These are phyloP conservation scores for Penicillium coffeae DNA, from an alignment of 495 filamentous ascomycete species.

Conservation along the genomic window DNA sequence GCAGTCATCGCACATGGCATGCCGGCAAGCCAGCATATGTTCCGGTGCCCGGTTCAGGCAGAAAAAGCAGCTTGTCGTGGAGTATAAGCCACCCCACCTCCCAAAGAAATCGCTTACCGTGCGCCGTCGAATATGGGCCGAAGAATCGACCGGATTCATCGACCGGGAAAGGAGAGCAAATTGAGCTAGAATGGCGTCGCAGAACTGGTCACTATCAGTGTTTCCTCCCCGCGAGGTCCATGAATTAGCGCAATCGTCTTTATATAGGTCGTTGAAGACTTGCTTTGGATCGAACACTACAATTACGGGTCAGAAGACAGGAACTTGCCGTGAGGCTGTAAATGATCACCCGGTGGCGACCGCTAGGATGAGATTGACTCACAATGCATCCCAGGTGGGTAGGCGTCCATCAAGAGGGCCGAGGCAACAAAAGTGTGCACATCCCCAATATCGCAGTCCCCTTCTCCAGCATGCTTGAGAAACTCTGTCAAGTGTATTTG, in stretches of 20 bases:
- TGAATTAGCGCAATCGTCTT: too few relatives aligned
- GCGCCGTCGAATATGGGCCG: not conserved
- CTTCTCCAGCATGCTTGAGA: not conserved
- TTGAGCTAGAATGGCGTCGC: not conserved
- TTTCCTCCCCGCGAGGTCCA: too few relatives aligned
- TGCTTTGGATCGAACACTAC: not conserved
- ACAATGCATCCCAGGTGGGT: slow-evolving; percentile 27
- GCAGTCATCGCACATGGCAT: slow-evolving; percentile 32
- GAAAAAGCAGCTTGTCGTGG: slow-evolving; percentile 20
- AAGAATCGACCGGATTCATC: not conserved
- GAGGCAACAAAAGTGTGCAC: slow-evolving; percentile 17
- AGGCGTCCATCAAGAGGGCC: slow-evolving; percentile 22
- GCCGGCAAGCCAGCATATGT: slow-evolving; percentile 29
- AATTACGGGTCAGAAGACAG: not conserved
- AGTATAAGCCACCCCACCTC: slow-evolving; percentile 4
- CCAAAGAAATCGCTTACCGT: not conserved
- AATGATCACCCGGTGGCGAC: too few relatives aligned
- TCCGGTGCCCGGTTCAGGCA: slow-evolving; percentile 25
- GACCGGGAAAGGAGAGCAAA: not conserved
- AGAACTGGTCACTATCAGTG: too few relatives aligned
- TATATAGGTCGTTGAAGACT: not conserved
- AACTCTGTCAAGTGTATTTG: too few relatives aligned
- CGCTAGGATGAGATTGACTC: too few relatives aligned
- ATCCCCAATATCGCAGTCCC: not conserved
- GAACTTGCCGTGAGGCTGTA: too few relatives aligned